A percentile compares a stretch with the other conserved stretches of the same genome.
Evolutionary conservation across 202 grass and related monocot genomes (phyloP).

Genomic region (Setaria italica): DNA sequence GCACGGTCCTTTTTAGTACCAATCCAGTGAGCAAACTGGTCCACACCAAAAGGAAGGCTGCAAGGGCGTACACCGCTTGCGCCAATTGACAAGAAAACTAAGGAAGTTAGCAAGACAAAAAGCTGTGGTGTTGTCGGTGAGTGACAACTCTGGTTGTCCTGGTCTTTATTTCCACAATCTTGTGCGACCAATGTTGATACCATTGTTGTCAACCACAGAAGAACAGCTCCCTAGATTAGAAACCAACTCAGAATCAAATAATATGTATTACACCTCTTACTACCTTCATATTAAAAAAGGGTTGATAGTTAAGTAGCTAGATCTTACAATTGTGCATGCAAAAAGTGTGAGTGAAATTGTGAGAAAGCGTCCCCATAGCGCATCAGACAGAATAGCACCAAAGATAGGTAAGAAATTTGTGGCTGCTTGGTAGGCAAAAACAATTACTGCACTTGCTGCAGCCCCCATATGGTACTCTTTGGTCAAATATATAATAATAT

Average conservation of each 20-base stretch:
- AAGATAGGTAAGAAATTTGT: conserved; percentile 36
- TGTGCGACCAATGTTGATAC: not conserved
- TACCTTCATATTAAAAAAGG: not conserved
- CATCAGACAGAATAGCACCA: conserved; percentile 38
- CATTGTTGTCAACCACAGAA: conserved; percentile 38
- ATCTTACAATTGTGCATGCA: conserved; percentile 20
- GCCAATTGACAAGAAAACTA: conserved; percentile 39
- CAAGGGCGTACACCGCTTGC: conserved; percentile 48
- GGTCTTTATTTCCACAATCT: not conserved
- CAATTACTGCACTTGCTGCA: conserved; percentile 20
- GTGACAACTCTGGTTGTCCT: not conserved
- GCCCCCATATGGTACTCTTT: conserved; percentile 26
- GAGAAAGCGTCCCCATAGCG: conserved; percentile 17
- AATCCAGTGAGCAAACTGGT: conserved; percentile 41
- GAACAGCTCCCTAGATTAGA: conserved; percentile 32
- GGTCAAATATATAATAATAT: conserved; percentile 40
- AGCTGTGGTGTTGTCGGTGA: conserved; percentile 22
- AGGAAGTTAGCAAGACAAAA: conserved; percentile 32
- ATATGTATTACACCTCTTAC: not conserved
- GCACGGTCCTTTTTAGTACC: conserved; percentile 25
- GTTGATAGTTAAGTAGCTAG: not conserved
- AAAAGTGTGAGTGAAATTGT: conserved; percentile 24
- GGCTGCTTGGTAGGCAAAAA: conserved; percentile 28
- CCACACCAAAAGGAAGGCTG: conserved; percentile 51
- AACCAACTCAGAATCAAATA: not conserved